Conservation (phyloP, 2,329 filamentous ascomycete genomes). For the Conoideocrella luteorostrata region DNA sequence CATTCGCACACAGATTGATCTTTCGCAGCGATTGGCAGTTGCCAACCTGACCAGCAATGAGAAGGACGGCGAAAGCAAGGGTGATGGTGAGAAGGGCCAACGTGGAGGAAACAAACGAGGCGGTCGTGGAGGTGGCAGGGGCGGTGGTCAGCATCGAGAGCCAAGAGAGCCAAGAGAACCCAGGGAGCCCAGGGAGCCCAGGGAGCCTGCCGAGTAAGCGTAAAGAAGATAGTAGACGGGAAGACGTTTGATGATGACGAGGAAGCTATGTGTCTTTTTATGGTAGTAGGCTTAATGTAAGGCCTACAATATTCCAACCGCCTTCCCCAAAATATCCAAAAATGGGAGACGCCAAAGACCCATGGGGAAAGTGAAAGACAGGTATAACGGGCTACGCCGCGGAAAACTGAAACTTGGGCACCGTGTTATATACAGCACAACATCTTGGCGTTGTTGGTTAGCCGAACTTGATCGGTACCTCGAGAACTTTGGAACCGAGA, state of each 20-base stretch:
- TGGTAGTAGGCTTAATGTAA: no score
- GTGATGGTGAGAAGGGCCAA: slow-evolving; percentile 38
- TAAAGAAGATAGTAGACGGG: slow-evolving; percentile 2
- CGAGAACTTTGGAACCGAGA: slow-evolving; percentile 25
- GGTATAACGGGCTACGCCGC: no score
- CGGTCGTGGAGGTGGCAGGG: slow-evolving; percentile 44
- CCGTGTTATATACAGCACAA: slow-evolving; percentile 25
- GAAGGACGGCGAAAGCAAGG: slow-evolving; percentile 43
- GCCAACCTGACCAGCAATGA: slow-evolving; percentile 52
- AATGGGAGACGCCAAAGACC: no score
- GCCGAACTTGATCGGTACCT: slow-evolving; percentile 23
- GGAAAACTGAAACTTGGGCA: slow-evolving; percentile 22
- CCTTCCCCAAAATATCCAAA: no score
- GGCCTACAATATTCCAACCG: no score
- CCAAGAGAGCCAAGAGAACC: slow-evolving; percentile 38
- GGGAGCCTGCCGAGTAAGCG: slow-evolving; percentile 27
- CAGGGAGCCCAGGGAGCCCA: slow-evolving; percentile 30
- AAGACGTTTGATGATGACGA: slow-evolving; percentile 7
- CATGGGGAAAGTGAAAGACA: no score
- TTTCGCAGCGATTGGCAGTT: slow-evolving; percentile 91
- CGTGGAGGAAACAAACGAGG: slow-evolving; percentile 45
- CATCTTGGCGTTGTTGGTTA: slow-evolving; percentile 33
- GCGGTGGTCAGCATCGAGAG: slow-evolving; percentile 46
- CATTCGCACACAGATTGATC: slow-evolving; percentile 96
- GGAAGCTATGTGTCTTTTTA: not conserved